A percentile compares a stretch with the other conserved stretches of the same genome.
phyloP scores from a whole-genome alignment of 345 rosid genomes.

The Citrus australasica region DNA sequence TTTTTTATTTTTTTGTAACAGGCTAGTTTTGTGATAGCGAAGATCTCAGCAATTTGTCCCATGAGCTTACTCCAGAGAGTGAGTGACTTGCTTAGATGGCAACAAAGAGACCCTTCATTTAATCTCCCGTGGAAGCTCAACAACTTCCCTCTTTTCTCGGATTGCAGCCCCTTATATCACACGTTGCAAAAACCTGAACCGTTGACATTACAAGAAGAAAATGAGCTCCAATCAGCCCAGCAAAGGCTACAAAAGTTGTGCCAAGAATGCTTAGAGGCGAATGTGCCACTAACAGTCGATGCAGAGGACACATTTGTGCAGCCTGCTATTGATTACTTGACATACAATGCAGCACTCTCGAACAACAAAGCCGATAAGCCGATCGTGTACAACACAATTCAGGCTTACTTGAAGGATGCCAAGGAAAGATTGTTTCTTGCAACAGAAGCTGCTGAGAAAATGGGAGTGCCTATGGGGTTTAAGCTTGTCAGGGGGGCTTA shows the following conservation, averaged over 20 bases:
- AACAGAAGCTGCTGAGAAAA: slow-evolving; percentile 45
- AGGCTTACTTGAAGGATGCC: slow-evolving; percentile 79
- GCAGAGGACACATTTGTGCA: slow-evolving; percentile 83
- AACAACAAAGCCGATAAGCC: slow-evolving; percentile 49
- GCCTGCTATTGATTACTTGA: slow-evolving; percentile 83
- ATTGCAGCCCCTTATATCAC: slow-evolving; percentile 70
- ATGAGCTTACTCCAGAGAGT: slow-evolving; percentile 56
- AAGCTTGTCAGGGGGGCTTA: slow-evolving; percentile 93
- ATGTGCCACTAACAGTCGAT: slow-evolving; percentile 54
- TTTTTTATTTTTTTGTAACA: slow-evolving; percentile 12
- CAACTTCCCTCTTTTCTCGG: slow-evolving; percentile 62
- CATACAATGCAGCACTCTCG: slow-evolving; percentile 51
- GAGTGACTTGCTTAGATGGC: slow-evolving; percentile 83
- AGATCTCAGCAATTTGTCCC: slow-evolving; percentile 79
- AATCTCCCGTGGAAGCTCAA: slow-evolving; percentile 74
- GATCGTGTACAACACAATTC: slow-evolving; percentile 66
- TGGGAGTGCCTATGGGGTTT: slow-evolving; percentile 64
- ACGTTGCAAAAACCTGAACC: slow-evolving; percentile 61
- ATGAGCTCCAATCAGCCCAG: slow-evolving; percentile 47
- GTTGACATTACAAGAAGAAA: slow-evolving; percentile 55
- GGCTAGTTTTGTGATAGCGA: slow-evolving; percentile 73
- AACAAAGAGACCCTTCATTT: slow-evolving; percentile 49
- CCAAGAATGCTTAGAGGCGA: slow-evolving; percentile 46
- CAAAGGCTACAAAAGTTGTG: slow-evolving; percentile 53
- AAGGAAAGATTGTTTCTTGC: slow-evolving; percentile 59